Evolutionary conservation across 495 filamentous ascomycete species (phyloP), one percentile per base, ranked within the genome.

Genomic region (Annulohypoxylon stygium): DNA sequence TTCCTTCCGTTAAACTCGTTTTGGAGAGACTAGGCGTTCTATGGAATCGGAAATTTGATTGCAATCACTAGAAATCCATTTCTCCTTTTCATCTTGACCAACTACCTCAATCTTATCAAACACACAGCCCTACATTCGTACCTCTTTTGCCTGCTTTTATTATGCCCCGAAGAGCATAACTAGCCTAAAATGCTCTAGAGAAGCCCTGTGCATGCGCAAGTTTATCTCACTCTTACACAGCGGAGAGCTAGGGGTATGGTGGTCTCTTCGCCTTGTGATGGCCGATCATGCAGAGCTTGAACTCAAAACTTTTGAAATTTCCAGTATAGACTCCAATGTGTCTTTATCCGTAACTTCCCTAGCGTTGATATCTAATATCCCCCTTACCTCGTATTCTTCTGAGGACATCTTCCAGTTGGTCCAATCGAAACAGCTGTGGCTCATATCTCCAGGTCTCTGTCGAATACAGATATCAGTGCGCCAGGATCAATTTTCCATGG

Each of bases 341-440:
- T 75, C 70, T 11, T 47, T 79, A 34, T 74, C 67, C 0, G 67
- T 76, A n/a, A 68, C 70, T 36, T 77, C 75, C 4, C 61, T 68
- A 7, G 77, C 73, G 11, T 61, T 77, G 6, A 60, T 79, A 8
- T 77, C 73, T 5, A 57, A 61, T 7, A 7, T 54, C 16, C 65
- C 72, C 10, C 36, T 39, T 45, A 43, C 57, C 25, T 39, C 43
- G 41, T 30, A 23, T 37, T 47, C 69, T n/a, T 45, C 70, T 2
- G 67, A 77, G 0, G 59, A 77, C 3, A 58, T 79, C 45, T 45
- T 4, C 10, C 59, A 59, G 2, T 65, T 72, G 39, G 63, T 79
- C 39, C 67, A 66, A 26, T 66, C 72, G 11, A 75, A 79, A 11
- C 67, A 74, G 45, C 10, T 79, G 37, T 79, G 77, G 77, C 68